Evolutionary conservation across 768 basidiomycete species (phyloP), one percentile per base, ranked within the genome.

Genomic region (Leucogyrophana mollusca): DNA sequence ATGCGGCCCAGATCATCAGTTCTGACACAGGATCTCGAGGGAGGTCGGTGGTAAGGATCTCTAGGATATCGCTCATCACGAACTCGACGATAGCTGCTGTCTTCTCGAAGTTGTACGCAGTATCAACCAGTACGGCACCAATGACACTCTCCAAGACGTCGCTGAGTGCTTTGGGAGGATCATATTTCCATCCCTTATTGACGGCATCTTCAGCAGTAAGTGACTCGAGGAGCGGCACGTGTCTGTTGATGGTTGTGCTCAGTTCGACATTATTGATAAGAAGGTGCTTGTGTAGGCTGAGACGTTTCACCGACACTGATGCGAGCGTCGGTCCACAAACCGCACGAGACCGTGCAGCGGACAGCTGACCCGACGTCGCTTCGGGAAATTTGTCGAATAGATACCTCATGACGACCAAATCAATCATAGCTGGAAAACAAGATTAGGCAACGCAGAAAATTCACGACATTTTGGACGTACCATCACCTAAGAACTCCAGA

Each of bases 401-500:
- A 55, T 87, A 83, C 16, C 81, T 70, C 58, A 86, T 75, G 32
- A 92, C 79, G 34, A 84, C 87, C 21, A 90, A 62, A 53, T 88
- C 81, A 21, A 89, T 71, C 21, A 90, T 64, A 24, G 87, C 88
- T 90, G 54, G 18, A 48, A 14, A n/a, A 50, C 16, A 33, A 47
- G 14, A 51, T 51, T 14, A 57, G 53, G 10, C 40, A 24, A 40
- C 25, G 14, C 27, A 6, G 27, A 30, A 30, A 30, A 25, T 16
- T 23, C 17, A 41, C 34, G 23, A 39, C 35, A 27, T 27, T 46
- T 33, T 33, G 9, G 13, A 60, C 82, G 67, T 60, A 92, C 91
- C 88, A 60, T 95, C 93, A 24, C 93, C 93, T 3, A 95, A 74
- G 55, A 92, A 94, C 56, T 95, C 93, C 9, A 94, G 69, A 11